Base-by-base conservation (phyloP, 1,284 basidiomycete species). In the Coniferiporia weirii region DNA sequence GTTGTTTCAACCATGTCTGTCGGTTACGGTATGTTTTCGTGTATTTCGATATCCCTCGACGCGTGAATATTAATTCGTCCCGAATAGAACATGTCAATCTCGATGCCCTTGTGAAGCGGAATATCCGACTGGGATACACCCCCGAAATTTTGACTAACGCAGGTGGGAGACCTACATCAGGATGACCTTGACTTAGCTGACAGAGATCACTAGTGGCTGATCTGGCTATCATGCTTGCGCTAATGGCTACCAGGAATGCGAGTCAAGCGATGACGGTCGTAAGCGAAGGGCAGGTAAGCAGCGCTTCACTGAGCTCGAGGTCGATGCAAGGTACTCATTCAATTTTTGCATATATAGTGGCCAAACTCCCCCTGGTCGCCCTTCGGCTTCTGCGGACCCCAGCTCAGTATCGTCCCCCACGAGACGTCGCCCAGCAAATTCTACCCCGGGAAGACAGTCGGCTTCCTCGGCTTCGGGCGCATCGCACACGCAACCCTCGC, bases 401-500 rank as follows among this genome's bases (percentile, higher is more conserved):
- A 93, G 68, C 71, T 91, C 7, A 87, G 85, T 69, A 61, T 58
- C 6, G 66, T 72, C 55, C 69, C 74, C 54, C 72, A 71, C 52
- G 72, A 80, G 0, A 67, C 73, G 0, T 70, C 78, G 46, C 76
- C 81, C 12, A 78, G 79, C 1, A 38, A 67, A 71, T 7, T 38
- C 65, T 65, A 67, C 66, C 71, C 60, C 17, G 48, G 54, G 0
- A 50, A 54, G 22, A 78, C 70, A 0, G 83, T 88, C 2, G 95
- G 94, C 0, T 97, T 98, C 75, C 76, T 98, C 40, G 95, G 96
- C 9, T 98, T 98, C 67, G 96, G 95, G 5, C 86, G 95, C 51
- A 97, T 96, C 66, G 84, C 92, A 0, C 91, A 93, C 65, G 86
- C 87, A 4, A 89, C 87, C 0, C 79, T 95, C 49, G 73, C 80